Evolutionary conservation across 176 grass and related monocot species (phyloP).

Genomic region (Pontederia paniculata): DNA sequence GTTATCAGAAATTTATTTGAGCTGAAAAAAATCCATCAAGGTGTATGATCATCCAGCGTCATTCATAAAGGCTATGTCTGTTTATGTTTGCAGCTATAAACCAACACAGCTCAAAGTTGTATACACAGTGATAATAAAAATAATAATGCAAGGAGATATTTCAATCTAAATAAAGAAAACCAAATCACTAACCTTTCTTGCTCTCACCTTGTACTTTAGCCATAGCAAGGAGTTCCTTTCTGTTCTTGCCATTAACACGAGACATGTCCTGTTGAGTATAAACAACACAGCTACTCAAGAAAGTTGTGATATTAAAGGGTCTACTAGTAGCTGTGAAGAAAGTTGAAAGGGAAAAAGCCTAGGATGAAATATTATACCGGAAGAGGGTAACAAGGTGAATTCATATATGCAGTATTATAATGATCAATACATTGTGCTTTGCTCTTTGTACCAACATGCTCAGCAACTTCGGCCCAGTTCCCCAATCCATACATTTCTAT

Average conservation of each 20-base stretch:
- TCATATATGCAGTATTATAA: slow-evolving; percentile 86
- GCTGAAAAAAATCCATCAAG: no score
- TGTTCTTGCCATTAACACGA: slow-evolving; percentile 93
- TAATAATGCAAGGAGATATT: no score
- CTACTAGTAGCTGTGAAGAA: slow-evolving; percentile 13
- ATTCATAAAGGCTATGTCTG: no score
- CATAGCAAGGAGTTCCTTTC: slow-evolving; percentile 97
- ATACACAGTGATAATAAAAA: no score
- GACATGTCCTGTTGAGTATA: slow-evolving; percentile 69
- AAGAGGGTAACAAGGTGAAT: slow-evolving; percentile 95
- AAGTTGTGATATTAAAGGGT: slow-evolving; percentile 23
- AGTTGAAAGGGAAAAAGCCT: slow-evolving; percentile 7
- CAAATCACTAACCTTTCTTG: slow-evolving; percentile 66
- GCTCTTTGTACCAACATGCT: slow-evolving; percentile 96
- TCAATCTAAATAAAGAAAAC: no score
- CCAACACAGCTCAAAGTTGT: no score
- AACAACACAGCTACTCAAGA: slow-evolving; percentile 2
- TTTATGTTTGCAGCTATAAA: no score
- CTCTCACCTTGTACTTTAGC: slow-evolving; percentile 92
- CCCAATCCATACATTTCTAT: slow-evolving; percentile 99
- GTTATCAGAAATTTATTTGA: no score
- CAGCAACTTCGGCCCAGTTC: slow-evolving; percentile 90
- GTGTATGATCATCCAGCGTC: no score
- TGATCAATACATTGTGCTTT: slow-evolving; percentile 96
- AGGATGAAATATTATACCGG: slow-evolving; percentile 37